Evolutionary conservation across 768 basidiomycete genomes (phyloP).

Genomic region (Sporobolomyces roseus): DNA sequence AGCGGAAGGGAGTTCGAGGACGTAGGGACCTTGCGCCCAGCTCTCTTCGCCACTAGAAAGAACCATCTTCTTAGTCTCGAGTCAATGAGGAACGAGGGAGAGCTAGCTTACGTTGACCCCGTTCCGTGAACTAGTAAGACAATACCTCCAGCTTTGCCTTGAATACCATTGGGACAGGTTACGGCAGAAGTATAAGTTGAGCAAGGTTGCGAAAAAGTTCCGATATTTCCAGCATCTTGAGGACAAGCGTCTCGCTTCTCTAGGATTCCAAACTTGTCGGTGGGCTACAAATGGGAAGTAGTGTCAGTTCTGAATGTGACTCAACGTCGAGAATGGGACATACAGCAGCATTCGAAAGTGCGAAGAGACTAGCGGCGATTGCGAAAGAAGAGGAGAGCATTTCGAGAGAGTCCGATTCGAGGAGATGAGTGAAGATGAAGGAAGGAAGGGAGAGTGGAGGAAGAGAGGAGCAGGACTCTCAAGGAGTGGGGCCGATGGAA

Average conservation of each 20-base stretch:
- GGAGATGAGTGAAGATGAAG: not conserved
- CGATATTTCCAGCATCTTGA: not conserved
- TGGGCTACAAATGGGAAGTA: not conserved
- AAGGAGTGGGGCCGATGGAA: not conserved
- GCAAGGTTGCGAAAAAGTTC: conserved; percentile 16
- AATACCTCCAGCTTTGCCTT: conserved; percentile 39
- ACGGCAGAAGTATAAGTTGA: conserved; percentile 33
- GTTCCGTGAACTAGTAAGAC: conserved; percentile 48
- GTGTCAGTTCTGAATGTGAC: no score
- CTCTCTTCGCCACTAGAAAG: conserved; percentile 44
- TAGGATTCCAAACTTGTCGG: not conserved
- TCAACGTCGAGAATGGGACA: no score
- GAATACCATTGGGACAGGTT: conserved; percentile 44
- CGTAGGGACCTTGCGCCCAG: conserved; percentile 45
- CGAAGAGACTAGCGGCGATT: not conserved
- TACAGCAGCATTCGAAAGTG: not conserved
- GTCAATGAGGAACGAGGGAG: not conserved
- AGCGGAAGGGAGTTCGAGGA: conserved; percentile 40
- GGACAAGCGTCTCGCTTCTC: not conserved
- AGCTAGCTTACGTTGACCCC: conserved; percentile 9
- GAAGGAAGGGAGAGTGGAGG: not conserved
- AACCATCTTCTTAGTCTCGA: no score
- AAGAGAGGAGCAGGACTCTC: no score
- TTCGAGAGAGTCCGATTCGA: not conserved
- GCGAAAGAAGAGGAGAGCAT: not conserved